These are phyloP conservation scores for Pythium insidiosum DNA, from an alignment of 352 stramenopile genomes.

Conservation along the genomic window DNA sequence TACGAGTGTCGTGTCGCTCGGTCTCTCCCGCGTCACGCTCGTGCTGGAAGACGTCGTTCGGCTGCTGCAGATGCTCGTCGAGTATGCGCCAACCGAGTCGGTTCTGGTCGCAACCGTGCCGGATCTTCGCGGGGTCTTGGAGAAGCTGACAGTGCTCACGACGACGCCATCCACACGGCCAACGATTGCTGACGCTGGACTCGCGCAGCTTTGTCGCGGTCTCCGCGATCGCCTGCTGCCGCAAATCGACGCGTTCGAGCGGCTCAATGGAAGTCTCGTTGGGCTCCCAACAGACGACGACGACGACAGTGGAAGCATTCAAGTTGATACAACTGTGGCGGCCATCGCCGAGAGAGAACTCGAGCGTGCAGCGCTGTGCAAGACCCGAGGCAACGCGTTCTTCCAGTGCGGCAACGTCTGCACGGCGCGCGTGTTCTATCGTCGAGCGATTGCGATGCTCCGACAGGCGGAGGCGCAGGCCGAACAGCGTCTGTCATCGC, in stretches of 20 bases:
- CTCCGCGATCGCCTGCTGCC: slow-evolving; percentile 29
- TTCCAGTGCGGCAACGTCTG: slow-evolving; percentile 55
- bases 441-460: slow-evolving; percentile 41
- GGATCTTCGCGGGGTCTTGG: slow-evolving; percentile 54
- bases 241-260: slow-evolving; percentile 46
- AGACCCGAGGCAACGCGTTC: slow-evolving; percentile 46
- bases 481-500: slow-evolving; percentile 25
- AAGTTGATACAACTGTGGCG: background rate
- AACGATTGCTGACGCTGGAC: slow-evolving; percentile 25
- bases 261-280: slow-evolving; percentile 37
- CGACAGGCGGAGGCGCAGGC: slow-evolving; percentile 30
- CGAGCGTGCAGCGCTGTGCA: slow-evolving; percentile 21
- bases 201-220: slow-evolving; percentile 30
- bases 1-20: slow-evolving; percentile 36
- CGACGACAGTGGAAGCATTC: background rate
- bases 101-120: slow-evolving; percentile 16
- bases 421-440: slow-evolving; percentile 53
- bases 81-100: slow-evolving; percentile 16
- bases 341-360: slow-evolving; percentile 12
- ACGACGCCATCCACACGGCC: slow-evolving; percentile 26
- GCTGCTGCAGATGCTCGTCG: slow-evolving; percentile 54
- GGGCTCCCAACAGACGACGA: slow-evolving; percentile 27
- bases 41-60: slow-evolving; percentile 47
- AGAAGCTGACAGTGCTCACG: slow-evolving; percentile 32
- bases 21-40: slow-evolving; percentile 44